Conservation (phyloP, 306 rosid genomes). For the Corylus heterophylla region DNA sequence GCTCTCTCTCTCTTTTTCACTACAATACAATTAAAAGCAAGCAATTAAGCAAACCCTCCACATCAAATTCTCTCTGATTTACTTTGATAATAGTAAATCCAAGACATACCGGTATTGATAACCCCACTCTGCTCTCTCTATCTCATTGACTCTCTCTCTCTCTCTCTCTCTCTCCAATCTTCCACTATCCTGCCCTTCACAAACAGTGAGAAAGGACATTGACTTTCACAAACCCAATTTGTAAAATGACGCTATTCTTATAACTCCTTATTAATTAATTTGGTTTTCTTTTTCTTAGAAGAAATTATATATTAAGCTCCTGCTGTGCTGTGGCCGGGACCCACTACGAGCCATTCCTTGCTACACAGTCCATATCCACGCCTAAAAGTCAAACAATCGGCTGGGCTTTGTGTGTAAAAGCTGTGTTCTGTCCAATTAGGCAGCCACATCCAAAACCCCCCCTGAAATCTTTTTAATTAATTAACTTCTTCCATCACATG, state of each 20-base stretch:
- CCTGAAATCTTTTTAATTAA: neutral
- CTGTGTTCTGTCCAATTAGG: slow-evolving; percentile 62
- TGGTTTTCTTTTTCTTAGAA: slow-evolving; percentile 5
- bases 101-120: slow-evolving; percentile 41
- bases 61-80: slow-evolving; percentile 33
- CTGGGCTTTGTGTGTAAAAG: slow-evolving; percentile 46
- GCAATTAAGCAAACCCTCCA: slow-evolving; percentile 22
- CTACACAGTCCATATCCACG: slow-evolving; percentile 8
- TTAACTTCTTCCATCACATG: neutral
- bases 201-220: slow-evolving; percentile 57
- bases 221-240: slow-evolving; percentile 54
- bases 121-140: slow-evolving; percentile 20
- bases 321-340: slow-evolving; percentile 39
- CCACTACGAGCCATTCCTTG: slow-evolving; percentile 31
- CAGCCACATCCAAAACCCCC: slow-evolving; percentile 13
- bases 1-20: slow-evolving; percentile 9
- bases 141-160: slow-evolving; percentile 21
- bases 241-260: slow-evolving; percentile 5
- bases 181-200: slow-evolving; percentile 27
- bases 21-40: slow-evolving; percentile 42
- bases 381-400: slow-evolving; percentile 65
- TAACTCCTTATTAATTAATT: slow-evolving; percentile 8
- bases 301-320: slow-evolving; percentile 11
- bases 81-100: slow-evolving; percentile 38
- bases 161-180: slow-evolving; percentile 25